Evolutionary conservation across 1,284 basidiomycete species (phyloP).

Genomic region (Earliella scabrosa): DNA sequence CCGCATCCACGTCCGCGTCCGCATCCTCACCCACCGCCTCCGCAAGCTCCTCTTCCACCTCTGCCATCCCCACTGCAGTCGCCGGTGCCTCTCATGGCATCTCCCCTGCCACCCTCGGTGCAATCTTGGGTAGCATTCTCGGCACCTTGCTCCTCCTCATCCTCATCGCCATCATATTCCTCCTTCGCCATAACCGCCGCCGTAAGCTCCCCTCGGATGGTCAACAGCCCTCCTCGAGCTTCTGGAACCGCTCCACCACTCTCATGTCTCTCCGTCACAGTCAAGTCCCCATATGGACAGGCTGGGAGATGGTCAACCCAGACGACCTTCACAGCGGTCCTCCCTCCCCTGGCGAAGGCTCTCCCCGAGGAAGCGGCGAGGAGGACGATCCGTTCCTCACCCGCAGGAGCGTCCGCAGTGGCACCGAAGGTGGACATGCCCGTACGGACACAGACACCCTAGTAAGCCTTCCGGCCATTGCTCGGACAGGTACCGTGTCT

Average conservation of each 20-base stretch:
- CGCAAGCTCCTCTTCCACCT: slow-evolving; percentile 21
- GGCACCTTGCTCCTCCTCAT: slow-evolving; percentile 50
- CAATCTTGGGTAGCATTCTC: slow-evolving; percentile 42
- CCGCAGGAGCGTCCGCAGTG: slow-evolving; percentile 29
- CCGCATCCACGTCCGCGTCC: slow-evolving; percentile 12
- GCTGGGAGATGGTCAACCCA: slow-evolving; percentile 52
- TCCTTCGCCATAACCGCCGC: slow-evolving; percentile 49
- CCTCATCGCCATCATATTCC: slow-evolving; percentile 52
- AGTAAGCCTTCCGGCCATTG: slow-evolving; percentile 33
- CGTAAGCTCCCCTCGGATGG: slow-evolving; percentile 11
- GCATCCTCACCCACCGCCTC: slow-evolving; percentile 7
- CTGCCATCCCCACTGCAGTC: slow-evolving; percentile 27
- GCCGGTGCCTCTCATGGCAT: slow-evolving; percentile 31
- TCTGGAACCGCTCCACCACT: slow-evolving; percentile 36
- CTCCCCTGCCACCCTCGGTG: slow-evolving; percentile 32
- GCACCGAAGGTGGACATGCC: slow-evolving; percentile 32
- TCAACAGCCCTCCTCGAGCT: slow-evolving; percentile 27
- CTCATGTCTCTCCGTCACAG: slow-evolving; percentile 25
- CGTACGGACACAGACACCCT: slow-evolving; percentile 34
- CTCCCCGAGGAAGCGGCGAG: slow-evolving; percentile 67
- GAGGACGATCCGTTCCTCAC: slow-evolving; percentile 65
- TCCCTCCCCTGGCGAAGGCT: slow-evolving; percentile 59
- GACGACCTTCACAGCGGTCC: slow-evolving; percentile 26
- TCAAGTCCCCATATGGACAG: slow-evolving; percentile 54
- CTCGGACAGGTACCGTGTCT: slow-evolving; percentile 23